Percentiles rank a stretch among this genome's conserved stretches.
Conservation (phyloP, 768 basidiomycete species). For the Ramaria sp. region DNA sequence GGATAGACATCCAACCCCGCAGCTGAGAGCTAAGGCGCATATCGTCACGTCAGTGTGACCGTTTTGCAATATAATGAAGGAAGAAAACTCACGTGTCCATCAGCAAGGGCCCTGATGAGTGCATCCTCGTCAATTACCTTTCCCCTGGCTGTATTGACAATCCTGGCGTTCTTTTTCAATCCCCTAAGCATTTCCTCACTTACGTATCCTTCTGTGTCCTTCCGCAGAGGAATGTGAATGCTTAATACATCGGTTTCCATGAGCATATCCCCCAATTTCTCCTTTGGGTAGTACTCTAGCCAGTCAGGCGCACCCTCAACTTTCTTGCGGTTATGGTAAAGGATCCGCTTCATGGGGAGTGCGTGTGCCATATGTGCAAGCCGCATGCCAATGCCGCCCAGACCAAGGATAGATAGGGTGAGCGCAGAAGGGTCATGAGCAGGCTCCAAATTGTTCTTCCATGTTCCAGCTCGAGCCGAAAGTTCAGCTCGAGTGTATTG, state of each 20-base stretch:
- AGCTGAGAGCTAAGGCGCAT: constrained; percentile 45
- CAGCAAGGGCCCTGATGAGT: constrained; percentile 73
- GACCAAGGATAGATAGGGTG: constrained; percentile 63
- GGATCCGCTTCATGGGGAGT: constrained; percentile 74
- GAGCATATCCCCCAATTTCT: constrained; percentile 52
- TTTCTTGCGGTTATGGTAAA: constrained; percentile 65
- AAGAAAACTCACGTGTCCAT: constrained; percentile 62
- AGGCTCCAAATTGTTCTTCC: constrained; percentile 43
- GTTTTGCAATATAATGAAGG: neutral
- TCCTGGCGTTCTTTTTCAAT: constrained; percentile 66
- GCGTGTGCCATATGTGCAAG: constrained; percentile 61
- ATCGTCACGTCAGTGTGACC: neutral
- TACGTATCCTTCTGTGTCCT: constrained; percentile 63
- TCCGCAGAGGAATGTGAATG: constrained; percentile 71
- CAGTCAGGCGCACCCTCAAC: constrained; percentile 52
- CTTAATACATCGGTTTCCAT: constrained; percentile 71
- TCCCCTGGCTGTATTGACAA: constrained; percentile 87
- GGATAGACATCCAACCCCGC: constrained; percentile 84
- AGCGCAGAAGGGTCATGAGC: constrained; percentile 55
- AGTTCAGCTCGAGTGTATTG: constrained; percentile 60
- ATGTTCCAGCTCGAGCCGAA: constrained; percentile 42
- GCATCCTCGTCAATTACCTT: constrained; percentile 85
- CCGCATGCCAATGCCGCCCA: constrained; percentile 67
- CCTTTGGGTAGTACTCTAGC: constrained; percentile 62
- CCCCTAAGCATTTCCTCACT: constrained; percentile 65